Evolutionary conservation across 2,329 filamentous ascomycete genomes (phyloP).

Genomic region (Talaromyces sp.): DNA sequence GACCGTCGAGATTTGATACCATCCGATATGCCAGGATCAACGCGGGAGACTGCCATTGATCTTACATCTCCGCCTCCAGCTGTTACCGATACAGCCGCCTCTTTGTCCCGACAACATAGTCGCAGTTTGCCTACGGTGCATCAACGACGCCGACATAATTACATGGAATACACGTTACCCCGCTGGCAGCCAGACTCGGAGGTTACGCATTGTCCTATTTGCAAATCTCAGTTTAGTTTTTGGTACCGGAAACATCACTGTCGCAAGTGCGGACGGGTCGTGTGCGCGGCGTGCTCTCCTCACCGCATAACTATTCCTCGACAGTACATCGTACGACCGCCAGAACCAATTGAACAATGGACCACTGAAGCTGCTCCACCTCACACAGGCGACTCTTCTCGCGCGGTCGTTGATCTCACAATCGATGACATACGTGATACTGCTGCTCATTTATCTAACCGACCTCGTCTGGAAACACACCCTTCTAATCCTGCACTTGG

Average conservation of each 20-base stretch:
- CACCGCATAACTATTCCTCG: constrained; percentile 92
- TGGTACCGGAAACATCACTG: constrained; percentile 92
- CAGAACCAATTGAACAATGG: constrained; percentile 41
- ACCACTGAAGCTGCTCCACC: neutral
- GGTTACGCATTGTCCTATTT: constrained; percentile 80
- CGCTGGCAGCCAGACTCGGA: constrained; percentile 87
- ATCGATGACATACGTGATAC: neutral
- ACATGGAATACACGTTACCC: constrained; percentile 57
- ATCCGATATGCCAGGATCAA: constrained; percentile 24
- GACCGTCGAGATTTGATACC: constrained; percentile 8
- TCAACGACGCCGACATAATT: constrained; percentile 18
- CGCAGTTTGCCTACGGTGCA: constrained; percentile 17
- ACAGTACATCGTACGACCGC: constrained; percentile 84
- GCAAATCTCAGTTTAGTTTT: constrained; percentile 72
- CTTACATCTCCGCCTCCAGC: constrained; percentile 30
- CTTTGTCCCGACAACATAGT: constrained; percentile 16
- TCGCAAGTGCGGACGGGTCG: constrained; percentile 90
- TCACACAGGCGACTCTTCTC: constrained; percentile 29
- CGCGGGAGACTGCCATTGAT: constrained; percentile 34
- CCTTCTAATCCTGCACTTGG: constrained; percentile 51
- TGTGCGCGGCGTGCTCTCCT: constrained; percentile 84
- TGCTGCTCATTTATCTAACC: neutral
- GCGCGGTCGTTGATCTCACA: constrained; percentile 45
- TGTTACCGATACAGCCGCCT: constrained; percentile 19
- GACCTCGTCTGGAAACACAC: neutral